A percentile compares a stretch with the other conserved stretches of the same genome.
Evolutionary conservation across 371 early-diverging fungal genomes (phyloP).

Genomic region (Mortierella sp.): DNA sequence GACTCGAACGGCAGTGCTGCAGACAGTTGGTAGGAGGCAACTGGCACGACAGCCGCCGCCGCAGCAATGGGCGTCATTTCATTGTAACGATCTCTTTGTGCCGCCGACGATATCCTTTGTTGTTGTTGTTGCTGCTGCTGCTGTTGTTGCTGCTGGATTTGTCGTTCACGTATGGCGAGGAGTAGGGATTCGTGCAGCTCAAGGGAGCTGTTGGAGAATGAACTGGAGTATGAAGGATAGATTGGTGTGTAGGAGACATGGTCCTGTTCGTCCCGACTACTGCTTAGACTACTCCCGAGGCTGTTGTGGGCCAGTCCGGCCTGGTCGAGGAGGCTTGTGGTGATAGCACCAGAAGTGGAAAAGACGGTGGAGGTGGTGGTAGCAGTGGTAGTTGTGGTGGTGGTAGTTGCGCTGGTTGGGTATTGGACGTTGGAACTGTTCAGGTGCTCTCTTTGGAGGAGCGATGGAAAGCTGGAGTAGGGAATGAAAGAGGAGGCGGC

Average conservation of each 20-base stretch:
- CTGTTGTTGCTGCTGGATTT: conserved; percentile 25
- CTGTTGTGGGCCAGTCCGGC: conserved; percentile 15
- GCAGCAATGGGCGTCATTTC: background rate
- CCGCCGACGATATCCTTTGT: background rate
- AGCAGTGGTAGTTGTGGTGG: background rate
- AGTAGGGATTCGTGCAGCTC: conserved; percentile 45
- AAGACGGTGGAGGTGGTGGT: background rate
- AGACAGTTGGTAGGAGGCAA: background rate
- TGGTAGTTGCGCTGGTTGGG: background rate
- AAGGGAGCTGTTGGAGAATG: conserved; percentile 48
- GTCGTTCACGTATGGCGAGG: conserved; percentile 30
- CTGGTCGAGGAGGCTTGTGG: conserved; percentile 3
- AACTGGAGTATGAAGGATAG: conserved; percentile 51
- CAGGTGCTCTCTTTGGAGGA: conserved; percentile 4
- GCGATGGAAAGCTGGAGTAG: conserved; percentile 16
- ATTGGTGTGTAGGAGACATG: conserved; percentile 39
- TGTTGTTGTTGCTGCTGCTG: conserved; percentile 26
- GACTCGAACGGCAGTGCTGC: background rate
- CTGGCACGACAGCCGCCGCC: background rate
- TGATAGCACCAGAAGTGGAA: background rate
- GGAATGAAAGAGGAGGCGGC: conserved; percentile 33
- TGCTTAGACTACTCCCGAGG: conserved; percentile 38
- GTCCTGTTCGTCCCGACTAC: conserved; percentile 46
- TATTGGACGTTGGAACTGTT: background rate
- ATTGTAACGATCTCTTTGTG: background rate